These are phyloP conservation scores for Ricinus communis DNA, from an alignment of 345 rosid species.

Conservation along the genomic window DNA sequence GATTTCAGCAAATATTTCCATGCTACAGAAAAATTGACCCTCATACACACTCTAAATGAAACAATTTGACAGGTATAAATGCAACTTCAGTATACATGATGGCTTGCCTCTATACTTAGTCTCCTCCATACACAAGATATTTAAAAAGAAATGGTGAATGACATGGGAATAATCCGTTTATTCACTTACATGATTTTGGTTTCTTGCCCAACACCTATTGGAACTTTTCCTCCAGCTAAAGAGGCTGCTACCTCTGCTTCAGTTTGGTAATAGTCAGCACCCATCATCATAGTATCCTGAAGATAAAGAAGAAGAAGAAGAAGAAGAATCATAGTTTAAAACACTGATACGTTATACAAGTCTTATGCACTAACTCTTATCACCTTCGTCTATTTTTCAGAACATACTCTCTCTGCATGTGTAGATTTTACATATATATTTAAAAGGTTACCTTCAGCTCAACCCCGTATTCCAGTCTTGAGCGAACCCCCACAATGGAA, in stretches of 20 bases:
- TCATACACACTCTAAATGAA: background rate
- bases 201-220: conserved; percentile 66
- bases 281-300: conserved; percentile 90
- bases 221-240: conserved; percentile 64
- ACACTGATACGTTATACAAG: background rate
- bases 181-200: conserved; percentile 60
- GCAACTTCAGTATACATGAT: too few species aligned
- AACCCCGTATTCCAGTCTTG: conserved; percentile 79
- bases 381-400: too few species aligned
- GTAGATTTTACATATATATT: too few species aligned
- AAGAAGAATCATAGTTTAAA: background rate
- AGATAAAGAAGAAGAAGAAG: background rate
- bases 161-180: background rate
- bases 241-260: conserved; percentile 62
- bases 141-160: background rate
- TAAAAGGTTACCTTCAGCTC: conserved; percentile 63
- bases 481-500: conserved; percentile 71
- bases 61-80: background rate
- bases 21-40: background rate
- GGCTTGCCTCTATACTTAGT: too few species aligned
- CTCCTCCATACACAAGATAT: too few species aligned
- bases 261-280: conserved; percentile 78
- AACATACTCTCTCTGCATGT: too few species aligned
- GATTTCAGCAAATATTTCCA: background rate
- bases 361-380: too few species aligned